Conservation (phyloP, 495 filamentous ascomycete genomes). For the Thermothielavioides terrestris region DNA sequence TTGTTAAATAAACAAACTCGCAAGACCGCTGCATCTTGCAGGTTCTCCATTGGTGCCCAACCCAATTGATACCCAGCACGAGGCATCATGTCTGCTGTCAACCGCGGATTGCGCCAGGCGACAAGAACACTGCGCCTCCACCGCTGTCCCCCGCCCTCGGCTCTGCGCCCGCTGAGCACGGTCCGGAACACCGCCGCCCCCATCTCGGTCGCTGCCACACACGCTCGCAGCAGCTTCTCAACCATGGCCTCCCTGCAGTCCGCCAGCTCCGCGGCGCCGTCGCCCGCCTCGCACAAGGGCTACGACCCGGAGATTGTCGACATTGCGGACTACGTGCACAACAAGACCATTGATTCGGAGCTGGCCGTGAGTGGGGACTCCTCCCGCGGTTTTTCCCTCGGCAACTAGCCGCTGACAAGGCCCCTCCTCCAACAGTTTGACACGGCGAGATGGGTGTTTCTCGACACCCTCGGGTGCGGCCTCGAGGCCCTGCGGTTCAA, state of each 20-base stretch:
- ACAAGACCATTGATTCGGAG: conserved; percentile 81
- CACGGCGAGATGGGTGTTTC: conserved; percentile 79
- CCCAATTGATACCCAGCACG: conserved; percentile 16
- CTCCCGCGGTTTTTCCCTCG: not conserved
- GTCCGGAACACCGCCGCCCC: conserved; percentile 16
- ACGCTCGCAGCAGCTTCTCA: conserved; percentile 40
- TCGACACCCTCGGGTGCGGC: conserved; percentile 95
- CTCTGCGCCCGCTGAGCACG: conserved; percentile 15
- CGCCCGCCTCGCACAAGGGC: conserved; percentile 44
- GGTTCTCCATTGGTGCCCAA: not conserved
- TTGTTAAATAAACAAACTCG: not conserved
- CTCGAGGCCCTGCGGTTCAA: conserved; percentile 92
- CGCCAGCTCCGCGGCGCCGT: conserved; percentile 36
- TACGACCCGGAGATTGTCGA: conserved; percentile 91
- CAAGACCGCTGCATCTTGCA: not conserved
- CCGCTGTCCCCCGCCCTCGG: conserved; percentile 14
- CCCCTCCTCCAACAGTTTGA: conserved; percentile 62
- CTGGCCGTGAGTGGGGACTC: conserved; percentile 62
- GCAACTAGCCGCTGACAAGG: conserved; percentile 10
- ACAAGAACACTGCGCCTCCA: conserved; percentile 23
- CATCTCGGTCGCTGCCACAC: conserved; percentile 17
- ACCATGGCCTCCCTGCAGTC: conserved; percentile 49
- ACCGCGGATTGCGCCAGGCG: conserved; percentile 25
- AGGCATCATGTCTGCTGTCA: conserved; percentile 24
- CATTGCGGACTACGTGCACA: conserved; percentile 88